A percentile compares a stretch with the other conserved stretches of the same genome.
These are phyloP conservation scores for Primulina huaijiensis DNA, from an alignment of 257 asterid species.

Conservation along the genomic window DNA sequence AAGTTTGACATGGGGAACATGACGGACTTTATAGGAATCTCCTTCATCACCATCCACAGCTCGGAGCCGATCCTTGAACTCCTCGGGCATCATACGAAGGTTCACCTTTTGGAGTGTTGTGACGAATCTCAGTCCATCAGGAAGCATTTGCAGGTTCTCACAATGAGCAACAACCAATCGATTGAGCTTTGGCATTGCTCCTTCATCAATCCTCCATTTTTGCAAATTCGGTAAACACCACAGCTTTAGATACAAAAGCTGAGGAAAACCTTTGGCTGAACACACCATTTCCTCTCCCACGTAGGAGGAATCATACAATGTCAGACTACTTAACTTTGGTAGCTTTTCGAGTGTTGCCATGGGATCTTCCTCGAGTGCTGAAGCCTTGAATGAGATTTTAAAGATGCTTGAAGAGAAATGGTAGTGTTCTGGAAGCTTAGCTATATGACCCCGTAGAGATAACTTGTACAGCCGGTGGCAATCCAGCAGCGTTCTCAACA, in stretches of 20 bases:
- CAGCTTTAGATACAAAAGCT: slow-evolving; percentile 31
- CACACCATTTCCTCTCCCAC: slow-evolving; percentile 37
- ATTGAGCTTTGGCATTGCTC: slow-evolving; percentile 40
- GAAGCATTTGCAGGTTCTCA: slow-evolving; percentile 37
- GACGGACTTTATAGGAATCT: slow-evolving; percentile 35
- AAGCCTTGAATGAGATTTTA: slow-evolving; percentile 35
- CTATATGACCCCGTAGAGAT: slow-evolving; percentile 30
- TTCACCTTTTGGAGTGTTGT: slow-evolving; percentile 38
- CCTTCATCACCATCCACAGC: slow-evolving; percentile 27
- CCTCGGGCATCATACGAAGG: slow-evolving; percentile 31
- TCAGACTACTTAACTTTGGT: slow-evolving; percentile 36
- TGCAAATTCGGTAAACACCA: slow-evolving; percentile 33
- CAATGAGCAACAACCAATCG: slow-evolving; percentile 31
- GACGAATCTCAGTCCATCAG: slow-evolving; percentile 32
- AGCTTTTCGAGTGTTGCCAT: slow-evolving; percentile 43
- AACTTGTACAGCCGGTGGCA: slow-evolving; percentile 34
- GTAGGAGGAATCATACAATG: slow-evolving; percentile 29
- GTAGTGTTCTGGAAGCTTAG: slow-evolving; percentile 28
- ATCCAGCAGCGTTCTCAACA: slow-evolving; percentile 27
- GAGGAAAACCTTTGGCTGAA: slow-evolving; percentile 38
- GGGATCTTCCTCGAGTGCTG: slow-evolving; percentile 33
- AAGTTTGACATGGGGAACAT: slow-evolving; percentile 36
- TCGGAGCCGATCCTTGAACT: slow-evolving; percentile 34
- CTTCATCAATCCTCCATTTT: slow-evolving; percentile 30
- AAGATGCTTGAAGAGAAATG: slow-evolving; percentile 39